These are phyloP conservation scores for Capillidium heterosporum DNA, from an alignment of 371 early-diverging fungal species.

Conservation along the genomic window DNA sequence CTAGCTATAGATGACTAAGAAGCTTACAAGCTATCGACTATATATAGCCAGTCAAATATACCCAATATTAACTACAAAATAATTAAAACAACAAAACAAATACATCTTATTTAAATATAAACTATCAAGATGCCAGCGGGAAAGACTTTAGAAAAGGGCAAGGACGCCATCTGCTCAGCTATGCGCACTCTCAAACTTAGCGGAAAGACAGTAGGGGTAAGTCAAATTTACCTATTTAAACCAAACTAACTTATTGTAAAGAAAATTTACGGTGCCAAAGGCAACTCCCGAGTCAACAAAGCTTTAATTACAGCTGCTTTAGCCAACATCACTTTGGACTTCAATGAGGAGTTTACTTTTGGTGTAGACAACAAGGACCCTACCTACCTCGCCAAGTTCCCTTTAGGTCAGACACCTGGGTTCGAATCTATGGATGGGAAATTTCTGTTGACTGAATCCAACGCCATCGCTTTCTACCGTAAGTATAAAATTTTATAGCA, in stretches of 20 bases:
- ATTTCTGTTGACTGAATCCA: slow-evolving; percentile 48
- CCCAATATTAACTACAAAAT: no score
- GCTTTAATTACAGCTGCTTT: slow-evolving; percentile 58
- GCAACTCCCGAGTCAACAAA: slow-evolving; percentile 34
- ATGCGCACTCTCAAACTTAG: no score
- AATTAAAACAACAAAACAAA: no score
- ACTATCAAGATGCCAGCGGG: no score
- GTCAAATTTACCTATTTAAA: background rate
- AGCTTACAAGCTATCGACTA: no score
- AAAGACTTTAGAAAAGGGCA: no score
- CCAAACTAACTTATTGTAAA: background rate
- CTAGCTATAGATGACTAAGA: no score
- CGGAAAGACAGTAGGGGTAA: background rate
- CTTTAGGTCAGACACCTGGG: slow-evolving; percentile 32
- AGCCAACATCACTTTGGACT: slow-evolving; percentile 42
- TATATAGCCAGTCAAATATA: no score
- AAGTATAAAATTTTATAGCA: slow-evolving; percentile 9
- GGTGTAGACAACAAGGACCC: slow-evolving; percentile 49
- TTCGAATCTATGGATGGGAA: slow-evolving; percentile 43
- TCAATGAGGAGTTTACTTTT: slow-evolving; percentile 39
- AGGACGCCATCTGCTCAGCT: no score
- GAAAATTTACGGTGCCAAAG: background rate
- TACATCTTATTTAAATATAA: no score
- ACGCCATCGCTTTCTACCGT: slow-evolving; percentile 80
- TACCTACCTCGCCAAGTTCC: slow-evolving; percentile 68